These are phyloP conservation scores for Ophiostoma tasmaniense DNA, from an alignment of 2,329 filamentous ascomycete species.

Conservation along the genomic window DNA sequence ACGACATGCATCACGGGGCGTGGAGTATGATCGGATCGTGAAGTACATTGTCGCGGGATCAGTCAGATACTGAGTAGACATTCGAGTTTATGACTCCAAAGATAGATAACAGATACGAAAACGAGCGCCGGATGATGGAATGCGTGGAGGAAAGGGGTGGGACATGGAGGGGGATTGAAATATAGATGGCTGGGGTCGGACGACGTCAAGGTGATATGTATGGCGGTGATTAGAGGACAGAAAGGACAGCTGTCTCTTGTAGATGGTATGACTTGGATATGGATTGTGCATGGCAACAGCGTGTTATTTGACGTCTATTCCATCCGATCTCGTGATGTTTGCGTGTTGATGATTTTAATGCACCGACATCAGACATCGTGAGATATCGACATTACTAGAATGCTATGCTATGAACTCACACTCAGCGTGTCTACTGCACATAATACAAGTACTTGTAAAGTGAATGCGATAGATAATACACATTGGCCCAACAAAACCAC, in stretches of 20 bases:
- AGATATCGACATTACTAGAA: not conserved
- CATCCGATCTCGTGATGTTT: not conserved
- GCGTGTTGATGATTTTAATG: not conserved
- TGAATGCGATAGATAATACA: not conserved
- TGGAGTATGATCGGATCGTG: not conserved
- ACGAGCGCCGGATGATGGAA: conserved; percentile 1
- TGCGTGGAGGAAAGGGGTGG: not conserved
- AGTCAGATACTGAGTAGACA: not conserved
- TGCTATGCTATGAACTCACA: not conserved
- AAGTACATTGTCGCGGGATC: not conserved
- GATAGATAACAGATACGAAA: not conserved
- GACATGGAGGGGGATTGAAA: not conserved
- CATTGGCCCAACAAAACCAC: conserved; percentile 3
- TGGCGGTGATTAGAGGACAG: not conserved
- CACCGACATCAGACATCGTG: not conserved
- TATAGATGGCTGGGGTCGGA: conserved; percentile 2
- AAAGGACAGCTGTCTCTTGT: conserved; percentile 1
- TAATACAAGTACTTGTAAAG: not conserved
- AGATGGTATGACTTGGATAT: not conserved
- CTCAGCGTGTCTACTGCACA: not conserved
- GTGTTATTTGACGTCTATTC: too few relatives aligned
- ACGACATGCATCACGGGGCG: not conserved
- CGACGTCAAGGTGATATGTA: not conserved
- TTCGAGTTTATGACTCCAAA: too few relatives aligned
- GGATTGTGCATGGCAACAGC: too few relatives aligned